These are phyloP conservation scores for Colletotrichum aenigma DNA, from an alignment of 2,329 filamentous ascomycete genomes.

Conservation along the genomic window DNA sequence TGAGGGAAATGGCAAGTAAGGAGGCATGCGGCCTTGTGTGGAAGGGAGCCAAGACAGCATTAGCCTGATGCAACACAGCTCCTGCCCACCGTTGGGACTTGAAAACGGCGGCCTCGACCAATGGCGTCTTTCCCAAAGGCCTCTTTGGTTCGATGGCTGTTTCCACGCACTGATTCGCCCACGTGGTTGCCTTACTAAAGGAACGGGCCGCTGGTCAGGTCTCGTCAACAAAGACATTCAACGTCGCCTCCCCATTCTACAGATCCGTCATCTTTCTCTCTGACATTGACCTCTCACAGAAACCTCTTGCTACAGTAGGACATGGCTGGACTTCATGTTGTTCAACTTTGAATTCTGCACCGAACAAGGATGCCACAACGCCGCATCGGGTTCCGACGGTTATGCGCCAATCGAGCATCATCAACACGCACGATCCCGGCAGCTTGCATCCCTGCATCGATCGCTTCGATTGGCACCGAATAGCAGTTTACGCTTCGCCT, in stretches of 20 bases:
- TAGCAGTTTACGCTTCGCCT: background rate
- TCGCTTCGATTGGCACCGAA: background rate
- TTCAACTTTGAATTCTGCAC: background rate
- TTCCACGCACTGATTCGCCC: slow-evolving; percentile 9
- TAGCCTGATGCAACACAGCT: background rate
- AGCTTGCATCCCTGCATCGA: slow-evolving; percentile 17
- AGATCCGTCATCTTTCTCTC: background rate
- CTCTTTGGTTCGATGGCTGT: background rate
- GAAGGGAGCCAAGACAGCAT: background rate
- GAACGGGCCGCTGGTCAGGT: slow-evolving; percentile 15
- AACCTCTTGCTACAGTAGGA: background rate
- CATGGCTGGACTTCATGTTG: background rate
- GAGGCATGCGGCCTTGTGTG: background rate
- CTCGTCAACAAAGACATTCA: slow-evolving; percentile 1
- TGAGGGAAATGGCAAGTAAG: background rate
- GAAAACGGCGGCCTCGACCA: background rate
- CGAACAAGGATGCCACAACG: background rate
- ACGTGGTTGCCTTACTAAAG: slow-evolving; percentile 4
- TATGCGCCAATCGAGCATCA: slow-evolving; percentile 1
- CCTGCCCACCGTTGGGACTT: background rate
- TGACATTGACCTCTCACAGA: background rate
- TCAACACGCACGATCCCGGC: slow-evolving; percentile 8
- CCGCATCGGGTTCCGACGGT: background rate
- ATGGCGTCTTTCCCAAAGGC: background rate
- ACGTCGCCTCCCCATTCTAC: background rate